Base-by-base conservation (phyloP, 2,329 filamentous ascomycete species). In the Hirsutella thompsonii region DNA sequence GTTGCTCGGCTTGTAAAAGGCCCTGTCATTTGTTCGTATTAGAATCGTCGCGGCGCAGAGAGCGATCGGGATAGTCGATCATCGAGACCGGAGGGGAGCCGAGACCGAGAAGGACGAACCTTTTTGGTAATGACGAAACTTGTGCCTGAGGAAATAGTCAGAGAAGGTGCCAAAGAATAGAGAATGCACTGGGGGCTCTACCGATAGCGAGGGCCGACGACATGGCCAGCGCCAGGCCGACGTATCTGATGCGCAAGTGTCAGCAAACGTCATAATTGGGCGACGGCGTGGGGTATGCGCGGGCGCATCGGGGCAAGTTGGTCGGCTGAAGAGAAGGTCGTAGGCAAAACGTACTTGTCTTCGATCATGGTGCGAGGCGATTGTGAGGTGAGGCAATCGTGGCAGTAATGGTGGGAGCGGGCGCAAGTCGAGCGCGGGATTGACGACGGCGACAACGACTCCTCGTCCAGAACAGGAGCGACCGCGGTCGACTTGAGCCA, bases 71-170 rank as follows among this genome's bases (percentile, higher is more conserved):
- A 16, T 23, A 16, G 18, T 16, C 19, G 23, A 41, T 18, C 16
- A 23, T 3, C 4, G 23, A 8, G 11, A 20, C 11, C 5, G n/a
- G 30, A 33, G 13, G 32, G 34, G 13, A 4, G 34, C 13, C 18
- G 8, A 2, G 18, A 36, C 8, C 28, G 29, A 14, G 20, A 21
- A 13, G 5, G 37, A 51, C 55, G 61, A 67, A 92, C 85, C 76
- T 95, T 96, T 68, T 98, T 98, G 37, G 93, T 98, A 55, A 98
- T 95, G 52, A 98, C 90, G 63, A 98, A 98, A 74, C 89, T 94
- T 39, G 86, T 88, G 57, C 88, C 87, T 92, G 52, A 36, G 34
- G 44, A 32, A 33, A 36, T 41, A 37, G 43, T 42, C 49, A 57
- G 39, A 57, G 50, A 34, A 39, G 19, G 10, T 20, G 29, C n/a